Evolutionary conservation across 371 early-diverging fungal genomes (phyloP).

Genomic region (Phascolomyces articulosus): DNA sequence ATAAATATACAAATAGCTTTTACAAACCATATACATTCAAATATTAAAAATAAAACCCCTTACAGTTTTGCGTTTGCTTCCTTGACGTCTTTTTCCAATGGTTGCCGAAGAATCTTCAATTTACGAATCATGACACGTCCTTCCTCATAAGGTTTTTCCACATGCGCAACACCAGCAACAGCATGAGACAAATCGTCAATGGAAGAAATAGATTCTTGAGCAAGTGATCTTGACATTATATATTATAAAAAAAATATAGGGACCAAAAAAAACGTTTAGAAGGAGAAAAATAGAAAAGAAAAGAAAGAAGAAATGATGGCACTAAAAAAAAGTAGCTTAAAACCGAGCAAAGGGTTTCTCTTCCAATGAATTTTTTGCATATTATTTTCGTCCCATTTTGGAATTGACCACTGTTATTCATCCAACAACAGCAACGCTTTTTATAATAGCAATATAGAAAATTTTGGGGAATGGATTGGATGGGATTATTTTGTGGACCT

Average conservation of each 20-base stretch:
- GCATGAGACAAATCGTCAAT: constrained; percentile 41
- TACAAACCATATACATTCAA: no score
- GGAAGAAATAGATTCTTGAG: constrained; percentile 12
- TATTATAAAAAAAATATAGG: constrained; percentile 4
- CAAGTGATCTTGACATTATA: constrained; percentile 25
- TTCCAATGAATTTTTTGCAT: no score
- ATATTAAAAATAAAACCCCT: constrained; percentile 6
- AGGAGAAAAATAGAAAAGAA: no score
- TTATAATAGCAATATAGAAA: background rate
- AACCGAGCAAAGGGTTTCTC: no score
- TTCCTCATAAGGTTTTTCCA: constrained; percentile 38
- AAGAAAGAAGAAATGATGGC: no score
- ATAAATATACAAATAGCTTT: no score
- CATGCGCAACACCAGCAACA: constrained; percentile 43
- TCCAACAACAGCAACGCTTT: constrained; percentile 7
- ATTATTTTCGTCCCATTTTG: no score
- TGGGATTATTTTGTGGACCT: background rate
- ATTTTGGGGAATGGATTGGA: background rate
- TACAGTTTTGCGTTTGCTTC: constrained; percentile 49
- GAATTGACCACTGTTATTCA: no score
- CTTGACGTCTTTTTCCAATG: constrained; percentile 28
- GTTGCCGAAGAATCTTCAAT: constrained; percentile 31
- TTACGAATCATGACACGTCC: constrained; percentile 27
- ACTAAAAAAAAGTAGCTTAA: no score
- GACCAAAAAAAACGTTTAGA: background rate